Evolutionary conservation across 2,329 filamentous ascomycete genomes (phyloP).

Genomic region (Verruconis gallopava): DNA sequence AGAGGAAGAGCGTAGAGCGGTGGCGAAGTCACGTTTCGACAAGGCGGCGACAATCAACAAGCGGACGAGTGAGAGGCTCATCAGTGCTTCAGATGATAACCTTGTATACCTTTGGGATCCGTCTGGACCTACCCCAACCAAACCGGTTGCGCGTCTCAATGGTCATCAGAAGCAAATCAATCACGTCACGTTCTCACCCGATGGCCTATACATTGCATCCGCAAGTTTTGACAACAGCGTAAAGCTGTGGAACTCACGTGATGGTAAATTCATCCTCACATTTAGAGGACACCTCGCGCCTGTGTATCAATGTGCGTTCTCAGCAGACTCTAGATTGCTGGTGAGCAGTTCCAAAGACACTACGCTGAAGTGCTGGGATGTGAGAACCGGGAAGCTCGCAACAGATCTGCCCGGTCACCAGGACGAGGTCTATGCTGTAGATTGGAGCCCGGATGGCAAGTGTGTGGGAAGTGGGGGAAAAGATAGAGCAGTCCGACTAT

Average conservation of each 20-base stretch:
- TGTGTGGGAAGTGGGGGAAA: conserved; percentile 85
- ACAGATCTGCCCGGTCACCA: conserved; percentile 78
- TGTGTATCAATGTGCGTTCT: conserved; percentile 81
- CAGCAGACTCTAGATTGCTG: conserved; percentile 76
- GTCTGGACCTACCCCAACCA: conserved; percentile 34
- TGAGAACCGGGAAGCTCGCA: conserved; percentile 68
- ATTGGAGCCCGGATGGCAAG: conserved; percentile 87
- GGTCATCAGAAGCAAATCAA: conserved; percentile 97
- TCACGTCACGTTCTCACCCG: conserved; percentile 86
- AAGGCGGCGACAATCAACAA: conserved; percentile 68
- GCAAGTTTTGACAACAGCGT: conserved; percentile 90
- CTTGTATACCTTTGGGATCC: conserved; percentile 96
- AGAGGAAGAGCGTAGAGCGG: conserved; percentile 56
- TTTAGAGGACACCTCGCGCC: conserved; percentile 80
- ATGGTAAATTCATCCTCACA: conserved; percentile 69
- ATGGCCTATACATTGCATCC: conserved; percentile 76
- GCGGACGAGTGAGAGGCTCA: conserved; percentile 67
- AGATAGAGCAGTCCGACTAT: conserved; percentile 63
- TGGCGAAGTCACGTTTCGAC: conserved; percentile 72
- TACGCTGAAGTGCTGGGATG: conserved; percentile 90
- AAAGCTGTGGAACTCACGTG: conserved; percentile 76
- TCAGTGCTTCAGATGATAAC: conserved; percentile 88
- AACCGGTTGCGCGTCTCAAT: conserved; percentile 76
- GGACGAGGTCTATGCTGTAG: conserved; percentile 86
- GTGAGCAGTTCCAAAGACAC: conserved; percentile 86